Percentiles rank a stretch among this genome's conserved stretches.
These are phyloP conservation scores for Tetracentron sinense DNA, from an alignment of 164 flowering plant genomes.

Conservation along the genomic window DNA sequence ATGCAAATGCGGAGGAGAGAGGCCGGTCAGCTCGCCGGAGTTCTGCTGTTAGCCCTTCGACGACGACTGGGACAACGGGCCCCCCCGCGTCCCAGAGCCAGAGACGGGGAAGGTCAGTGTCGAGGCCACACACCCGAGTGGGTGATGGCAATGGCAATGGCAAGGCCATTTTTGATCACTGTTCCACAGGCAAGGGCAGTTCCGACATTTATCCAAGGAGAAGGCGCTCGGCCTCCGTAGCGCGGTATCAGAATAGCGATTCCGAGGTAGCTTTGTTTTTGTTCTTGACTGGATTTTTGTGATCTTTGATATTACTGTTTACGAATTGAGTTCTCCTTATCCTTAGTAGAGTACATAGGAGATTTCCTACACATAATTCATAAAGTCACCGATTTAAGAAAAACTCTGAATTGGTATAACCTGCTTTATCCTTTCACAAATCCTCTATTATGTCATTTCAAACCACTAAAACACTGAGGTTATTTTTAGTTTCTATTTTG, in stretches of 20 bases:
- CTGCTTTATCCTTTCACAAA: too few species aligned
- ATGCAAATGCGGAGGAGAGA: constrained; percentile 13
- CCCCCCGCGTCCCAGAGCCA: constrained; percentile 38
- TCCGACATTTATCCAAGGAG: constrained; percentile 35
- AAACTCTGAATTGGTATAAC: too few species aligned
- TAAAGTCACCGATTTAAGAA: too few species aligned
- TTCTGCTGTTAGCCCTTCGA: constrained; percentile 9
- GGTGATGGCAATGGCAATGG: constrained; percentile 19
- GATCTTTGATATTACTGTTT: background rate
- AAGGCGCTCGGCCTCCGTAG: constrained; percentile 75
- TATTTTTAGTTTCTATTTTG: too few species aligned
- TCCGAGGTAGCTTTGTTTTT: constrained; percentile 53
- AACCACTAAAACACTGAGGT: too few species aligned
- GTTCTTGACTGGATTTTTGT: background rate
- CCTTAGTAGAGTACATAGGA: too few species aligned
- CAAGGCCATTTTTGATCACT: constrained; percentile 17
- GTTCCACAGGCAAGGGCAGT: constrained; percentile 23
- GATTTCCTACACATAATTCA: too few species aligned
- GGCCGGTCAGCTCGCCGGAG: constrained; percentile 19
- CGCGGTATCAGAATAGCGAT: constrained; percentile 57
- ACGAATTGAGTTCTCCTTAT: background rate
- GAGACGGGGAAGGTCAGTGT: constrained; percentile 85
- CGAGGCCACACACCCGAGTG: constrained; percentile 38
- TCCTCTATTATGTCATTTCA: too few species aligned
- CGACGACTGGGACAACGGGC: background rate